Base-by-base conservation (phyloP, 805 yeast genomes). In the Candida hungchunana region DNA sequence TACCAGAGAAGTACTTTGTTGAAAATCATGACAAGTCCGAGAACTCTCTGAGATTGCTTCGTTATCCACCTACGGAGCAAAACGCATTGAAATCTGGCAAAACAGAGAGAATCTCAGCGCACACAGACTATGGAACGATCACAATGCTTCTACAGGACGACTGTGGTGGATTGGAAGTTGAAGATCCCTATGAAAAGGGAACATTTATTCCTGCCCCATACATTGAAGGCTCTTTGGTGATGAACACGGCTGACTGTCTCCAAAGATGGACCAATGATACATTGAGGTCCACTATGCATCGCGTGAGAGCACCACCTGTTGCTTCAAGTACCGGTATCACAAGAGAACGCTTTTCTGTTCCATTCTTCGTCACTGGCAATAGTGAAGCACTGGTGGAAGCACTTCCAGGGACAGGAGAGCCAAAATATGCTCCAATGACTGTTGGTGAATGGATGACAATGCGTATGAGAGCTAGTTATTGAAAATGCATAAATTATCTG, bases 351-450 rank as follows among this genome's bases (percentile, higher is more conserved):
- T 31, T 11, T 15, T 31, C 33, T 14, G 12, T 21, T 22, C 33
- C 33, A n/a, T 31, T 31, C 33, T 31, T 31, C 15, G 33, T 31
- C 10, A 19, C 33, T 9, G 33, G 27, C 5, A 31, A 31, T 13
- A 5, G 26, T 8, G 33, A 23, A 7, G 20, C 20, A 14, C 29
- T 40, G 7, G 46, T 51, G 21, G 53, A 48, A 25, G 39, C 39
- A 24, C 21, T 47, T 9, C 50, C 46, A 14, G 53, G 51, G 2
- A 48, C 51, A 4, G 44, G 18, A 26, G 37, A 45, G 8, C 46
- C 46, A 40, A 52, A 50, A 34, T 53, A 53, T 25, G 46, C 36
- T 22, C 51, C 55, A 8, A 44, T 51, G 11, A 47, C 43, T 10
- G 29, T 46, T 6, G 40, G 36, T 15, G 55, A 51, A 16, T 47